Evolutionary conservation across 1,284 basidiomycete genomes (phyloP).

Genomic region (Leccinum idahoense): DNA sequence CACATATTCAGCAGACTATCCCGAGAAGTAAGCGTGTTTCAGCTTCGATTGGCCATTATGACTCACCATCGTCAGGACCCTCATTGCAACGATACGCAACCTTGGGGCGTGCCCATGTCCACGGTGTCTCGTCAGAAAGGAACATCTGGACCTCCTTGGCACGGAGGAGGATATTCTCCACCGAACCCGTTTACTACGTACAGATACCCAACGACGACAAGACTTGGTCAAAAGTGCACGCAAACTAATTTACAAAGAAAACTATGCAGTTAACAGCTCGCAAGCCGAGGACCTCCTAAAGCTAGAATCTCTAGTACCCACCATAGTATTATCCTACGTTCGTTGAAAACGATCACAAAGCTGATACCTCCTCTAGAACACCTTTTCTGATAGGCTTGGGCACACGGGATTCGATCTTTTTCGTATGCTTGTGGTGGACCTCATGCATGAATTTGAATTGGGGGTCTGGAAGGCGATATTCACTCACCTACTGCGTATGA

Average conservation of each 20-base stretch:
- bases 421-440: not conserved
- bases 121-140: not conserved
- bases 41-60: not conserved
- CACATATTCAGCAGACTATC: not conserved
- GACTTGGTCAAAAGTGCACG: not conserved
- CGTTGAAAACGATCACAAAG: not conserved
- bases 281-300: not conserved
- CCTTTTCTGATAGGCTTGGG: not conserved
- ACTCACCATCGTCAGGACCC: not conserved
- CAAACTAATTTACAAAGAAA: not conserved
- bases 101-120: not conserved
- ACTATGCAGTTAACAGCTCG: not conserved
- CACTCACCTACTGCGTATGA: not conserved
- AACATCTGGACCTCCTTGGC: not conserved
- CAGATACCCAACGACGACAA: not conserved
- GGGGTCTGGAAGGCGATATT: not conserved
- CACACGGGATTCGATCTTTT: not conserved
- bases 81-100: not conserved
- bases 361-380: not conserved
- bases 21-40: not conserved
- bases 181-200: not conserved
- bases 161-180: not conserved
- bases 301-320: not conserved
- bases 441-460: not conserved
- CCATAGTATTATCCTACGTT: not conserved